These are phyloP conservation scores for Diplodia sapinea DNA, from an alignment of 2,329 filamentous ascomycete species.

Conservation along the genomic window DNA sequence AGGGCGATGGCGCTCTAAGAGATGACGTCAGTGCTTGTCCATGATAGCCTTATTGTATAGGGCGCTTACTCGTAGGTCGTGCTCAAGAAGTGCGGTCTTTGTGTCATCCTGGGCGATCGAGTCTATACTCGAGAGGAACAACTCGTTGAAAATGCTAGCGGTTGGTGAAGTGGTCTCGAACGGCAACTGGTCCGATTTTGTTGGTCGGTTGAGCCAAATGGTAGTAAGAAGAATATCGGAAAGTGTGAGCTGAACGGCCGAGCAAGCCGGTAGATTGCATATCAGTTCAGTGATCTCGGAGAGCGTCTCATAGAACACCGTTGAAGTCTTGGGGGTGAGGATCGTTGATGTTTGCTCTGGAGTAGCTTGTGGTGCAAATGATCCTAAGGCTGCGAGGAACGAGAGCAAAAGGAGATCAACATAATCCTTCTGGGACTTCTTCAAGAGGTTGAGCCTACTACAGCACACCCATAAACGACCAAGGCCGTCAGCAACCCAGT, in stretches of 20 bases:
- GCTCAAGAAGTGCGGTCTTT: constrained; percentile 36
- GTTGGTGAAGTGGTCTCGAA: background rate
- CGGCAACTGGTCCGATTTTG: background rate
- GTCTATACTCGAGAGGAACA: constrained; percentile 29
- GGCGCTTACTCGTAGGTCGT: constrained; percentile 43
- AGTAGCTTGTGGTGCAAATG: background rate
- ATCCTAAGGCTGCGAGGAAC: constrained; percentile 8
- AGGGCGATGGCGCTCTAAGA: constrained; percentile 17
- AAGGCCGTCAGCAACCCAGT: constrained; percentile 16
- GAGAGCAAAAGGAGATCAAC: background rate
- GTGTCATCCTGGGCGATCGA: constrained; percentile 37
- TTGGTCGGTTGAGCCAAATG: constrained; percentile 2
- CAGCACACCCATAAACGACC: constrained; percentile 12
- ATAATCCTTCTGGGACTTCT: background rate
- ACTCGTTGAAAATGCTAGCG: constrained; percentile 11
- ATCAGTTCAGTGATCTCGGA: constrained; percentile 9
- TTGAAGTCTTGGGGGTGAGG: background rate
- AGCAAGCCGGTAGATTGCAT: background rate
- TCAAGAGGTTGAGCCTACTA: constrained; percentile 2
- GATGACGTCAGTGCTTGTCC: background rate
- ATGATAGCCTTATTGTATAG: background rate
- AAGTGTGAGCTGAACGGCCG: constrained; percentile 8
- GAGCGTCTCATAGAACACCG: constrained; percentile 16
- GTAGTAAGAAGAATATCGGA: constrained; percentile 1
- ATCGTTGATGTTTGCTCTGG: background rate